Percentiles rank a stretch among this genome's conserved stretches.
Evolutionary conservation across 371 early-diverging fungal genomes (phyloP).

Genomic region (Rhizoclosmatium hyalinum): DNA sequence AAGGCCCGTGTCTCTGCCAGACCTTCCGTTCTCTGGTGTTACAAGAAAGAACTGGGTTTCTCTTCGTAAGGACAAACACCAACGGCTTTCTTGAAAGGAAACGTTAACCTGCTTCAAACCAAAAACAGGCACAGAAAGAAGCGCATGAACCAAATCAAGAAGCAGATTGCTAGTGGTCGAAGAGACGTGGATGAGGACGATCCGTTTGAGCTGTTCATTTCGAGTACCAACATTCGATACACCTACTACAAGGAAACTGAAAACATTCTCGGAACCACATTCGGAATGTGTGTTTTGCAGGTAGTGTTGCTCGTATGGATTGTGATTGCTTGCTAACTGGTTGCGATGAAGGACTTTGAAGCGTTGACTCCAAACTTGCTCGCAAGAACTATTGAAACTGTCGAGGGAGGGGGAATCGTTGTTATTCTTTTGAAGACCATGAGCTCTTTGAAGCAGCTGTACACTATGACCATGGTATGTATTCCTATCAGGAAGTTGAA

Average conservation of each 20-base stretch:
- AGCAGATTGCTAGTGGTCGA: conserved; percentile 87
- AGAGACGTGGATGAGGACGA: conserved; percentile 91
- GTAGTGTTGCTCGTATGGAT: conserved; percentile 38
- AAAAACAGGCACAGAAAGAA: conserved; percentile 86
- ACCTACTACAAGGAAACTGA: conserved; percentile 99
- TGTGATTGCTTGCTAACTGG: conserved; percentile 4
- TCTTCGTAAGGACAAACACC: conserved; percentile 50
- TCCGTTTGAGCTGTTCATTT: conserved; percentile 95
- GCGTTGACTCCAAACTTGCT: conserved; percentile 98
- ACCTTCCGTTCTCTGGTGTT: conserved; percentile 98
- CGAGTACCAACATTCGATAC: conserved; percentile 95
- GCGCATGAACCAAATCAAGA: conserved; percentile 92
- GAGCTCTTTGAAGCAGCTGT: conserved; percentile 94
- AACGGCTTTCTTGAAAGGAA: background rate
- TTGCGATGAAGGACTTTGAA: conserved; percentile 85
- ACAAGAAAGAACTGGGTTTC: conserved; percentile 97
- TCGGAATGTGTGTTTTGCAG: conserved; percentile 98
- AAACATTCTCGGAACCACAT: conserved; percentile 98
- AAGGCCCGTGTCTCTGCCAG: conserved; percentile 90
- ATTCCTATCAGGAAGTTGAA: background rate
- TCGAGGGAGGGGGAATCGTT: conserved; percentile 98
- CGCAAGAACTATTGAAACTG: conserved; percentile 98
- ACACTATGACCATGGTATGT: conserved; percentile 91
- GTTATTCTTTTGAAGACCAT: conserved; percentile 93
- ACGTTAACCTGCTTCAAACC: background rate